Evolutionary conservation across 2,329 filamentous ascomycete species (phyloP), one percentile per base, ranked within the genome.

Genomic region (Pyrenophora teres): DNA sequence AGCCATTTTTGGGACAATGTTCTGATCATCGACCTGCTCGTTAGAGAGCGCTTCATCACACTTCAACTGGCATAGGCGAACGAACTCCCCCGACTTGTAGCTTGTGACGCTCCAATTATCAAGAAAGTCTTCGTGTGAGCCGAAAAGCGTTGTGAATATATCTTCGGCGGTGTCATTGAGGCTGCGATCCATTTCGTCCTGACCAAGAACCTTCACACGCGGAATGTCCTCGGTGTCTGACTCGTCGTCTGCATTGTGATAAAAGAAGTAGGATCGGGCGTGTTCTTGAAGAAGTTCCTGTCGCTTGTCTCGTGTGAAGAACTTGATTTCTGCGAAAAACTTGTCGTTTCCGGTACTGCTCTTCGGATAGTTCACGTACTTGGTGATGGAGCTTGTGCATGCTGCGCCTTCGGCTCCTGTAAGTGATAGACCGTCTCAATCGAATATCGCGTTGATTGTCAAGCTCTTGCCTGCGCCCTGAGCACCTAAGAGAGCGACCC

Each of bases 401-500:
- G 62, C 65, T 7, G 15, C 36, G 1, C 63, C 63, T 39, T 61
- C 49, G 9, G 59, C 60, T 1, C 60, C 62, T 2, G 60, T 64
- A 9, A 65, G 16, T 3, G 62, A 68, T 0, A 68, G 38, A 6
- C 59, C 60, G 21, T 50, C 41, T 5, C 46, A 42, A 23, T 60
- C 57, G 19, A 68, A 60, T 0, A 66, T 12, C 2, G 63, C 63
- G 23, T 65, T 66, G 12, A 58, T 50, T 0, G 53, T 25, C 5
- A 63, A 38, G 10, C 42, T 53, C 39, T 68, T 68, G 4, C 64
- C 63, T 5, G 60, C 56, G 2, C 58, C 63, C 51, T 68, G 64
- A 2, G 58, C 47, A n/a, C 63, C 64, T 16, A 62, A 35, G 1
- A 65, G 48, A 12, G 62, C 63, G 6, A 62, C 54, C 19, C 50